Evolutionary conservation across 23 red algal species (phyloP).

Genomic region (Chondrus crispus): DNA sequence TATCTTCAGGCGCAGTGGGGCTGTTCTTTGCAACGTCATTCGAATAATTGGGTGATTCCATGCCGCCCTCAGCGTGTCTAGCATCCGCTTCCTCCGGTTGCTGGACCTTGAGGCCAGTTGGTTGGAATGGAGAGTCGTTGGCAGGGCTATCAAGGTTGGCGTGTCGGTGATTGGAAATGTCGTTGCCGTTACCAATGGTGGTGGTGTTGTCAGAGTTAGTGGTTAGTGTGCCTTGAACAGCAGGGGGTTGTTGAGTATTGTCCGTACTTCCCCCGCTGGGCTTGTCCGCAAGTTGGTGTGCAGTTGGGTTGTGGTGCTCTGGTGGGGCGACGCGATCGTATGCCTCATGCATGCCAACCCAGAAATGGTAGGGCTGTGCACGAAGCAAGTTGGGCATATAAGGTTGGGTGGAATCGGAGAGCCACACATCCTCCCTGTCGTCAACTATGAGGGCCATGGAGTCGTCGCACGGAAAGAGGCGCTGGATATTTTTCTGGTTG

Average conservation of each 20-base stretch:
- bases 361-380: conserved; percentile 91
- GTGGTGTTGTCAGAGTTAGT: neutral
- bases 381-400: conserved; percentile 88
- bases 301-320: neutral
- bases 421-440: conserved; percentile 98
- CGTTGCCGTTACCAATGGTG: neutral
- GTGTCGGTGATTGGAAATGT: neutral
- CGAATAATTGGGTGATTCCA: neutral
- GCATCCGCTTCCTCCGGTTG: neutral
- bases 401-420: conserved; percentile 14
- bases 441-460: conserved; percentile 98
- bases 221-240: neutral
- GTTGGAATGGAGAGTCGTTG: too few species aligned
- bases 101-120: too few species aligned
- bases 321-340: conserved; percentile 37
- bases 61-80: neutral
- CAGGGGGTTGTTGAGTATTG: neutral
- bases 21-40: neutral
- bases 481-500: conserved; percentile 91
- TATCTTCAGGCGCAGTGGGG: neutral
- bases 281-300: too few species aligned
- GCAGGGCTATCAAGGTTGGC: neutral
- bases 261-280: neutral
- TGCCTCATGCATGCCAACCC: conserved; percentile 71
- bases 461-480: conserved; percentile 98